Evolutionary conservation across 768 basidiomycete genomes (phyloP).

Genomic region (Tulasnella sp.): DNA sequence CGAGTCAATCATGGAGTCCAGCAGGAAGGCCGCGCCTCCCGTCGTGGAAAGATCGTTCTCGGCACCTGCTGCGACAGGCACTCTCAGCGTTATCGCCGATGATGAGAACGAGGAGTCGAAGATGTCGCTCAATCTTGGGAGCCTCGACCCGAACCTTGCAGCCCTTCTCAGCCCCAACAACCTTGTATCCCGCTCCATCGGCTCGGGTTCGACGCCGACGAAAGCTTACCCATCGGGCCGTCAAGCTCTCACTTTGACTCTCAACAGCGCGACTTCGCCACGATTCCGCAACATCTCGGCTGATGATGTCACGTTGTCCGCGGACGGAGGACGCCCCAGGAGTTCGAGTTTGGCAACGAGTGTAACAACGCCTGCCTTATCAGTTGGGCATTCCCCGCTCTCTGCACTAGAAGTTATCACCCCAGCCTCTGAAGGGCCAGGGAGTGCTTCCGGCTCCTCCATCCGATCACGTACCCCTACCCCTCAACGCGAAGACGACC

Average conservation of each 20-base stretch:
- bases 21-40: not conserved
- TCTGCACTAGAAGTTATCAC: not conserved
- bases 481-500: conserved; percentile 17
- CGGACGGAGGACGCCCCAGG: not conserved
- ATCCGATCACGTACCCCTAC: conserved; percentile 17
- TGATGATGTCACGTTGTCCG: not conserved
- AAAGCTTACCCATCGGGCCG: not conserved
- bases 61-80: not conserved
- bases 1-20: not conserved
- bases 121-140: conserved; percentile 15
- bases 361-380: not conserved
- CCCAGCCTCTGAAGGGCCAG: not conserved
- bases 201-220: not conserved
- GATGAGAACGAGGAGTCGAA: not conserved
- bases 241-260: not conserved
- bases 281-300: not conserved
- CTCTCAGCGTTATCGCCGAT: not conserved
- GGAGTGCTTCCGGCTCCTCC: not conserved
- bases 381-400: not conserved
- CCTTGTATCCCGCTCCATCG: not conserved
- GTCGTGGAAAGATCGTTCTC: not conserved
- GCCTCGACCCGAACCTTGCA: conserved; percentile 24
- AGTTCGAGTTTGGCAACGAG: not conserved
- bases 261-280: conserved; percentile 3
- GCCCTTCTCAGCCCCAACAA: conserved; percentile 29